Base-by-base conservation (phyloP, 1,284 basidiomycete species). In the Tetrapyrgos nigripes region DNA sequence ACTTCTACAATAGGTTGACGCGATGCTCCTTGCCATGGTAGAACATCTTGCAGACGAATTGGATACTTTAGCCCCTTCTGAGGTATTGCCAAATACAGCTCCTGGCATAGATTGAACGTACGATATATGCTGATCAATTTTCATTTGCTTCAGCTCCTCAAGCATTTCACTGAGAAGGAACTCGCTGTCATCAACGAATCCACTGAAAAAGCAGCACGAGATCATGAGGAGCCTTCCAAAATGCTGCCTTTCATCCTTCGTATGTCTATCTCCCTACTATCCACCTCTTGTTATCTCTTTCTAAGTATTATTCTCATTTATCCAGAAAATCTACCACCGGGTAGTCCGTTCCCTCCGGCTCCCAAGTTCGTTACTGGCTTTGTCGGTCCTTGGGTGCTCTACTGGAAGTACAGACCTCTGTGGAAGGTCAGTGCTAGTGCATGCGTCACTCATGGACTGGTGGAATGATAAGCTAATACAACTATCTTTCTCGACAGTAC, bases 41-140 rank as follows among this genome's bases (percentile, higher is more conserved):
- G 47, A 64, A 26, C 64, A 66, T 53, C 63, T 66, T 13, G 57
- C 64, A 35, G 64, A 66, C 19, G 64, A 66, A 43, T 57, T 66
- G 8, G 61, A 65, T 29, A 46, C 61, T 17, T 52, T 65, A 10
- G 47, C 61, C 51, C 37, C 50, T 33, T 60, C 43, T 17, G 37
- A 37, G 44, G 50, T 62, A n/a, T n/a, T n/a, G n/a, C n/a, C n/a
- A n/a, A n/a, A n/a, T n/a, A n/a, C 35, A 24, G 43, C 10, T n/a
- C 3, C 23, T 10, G 27, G 8, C 13, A 47, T 14, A 40, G 17
- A 29, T 59, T 37, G 26, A 13, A 35, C 44, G n/a, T 10, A n/a
- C n/a, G n/a, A n/a, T n/a, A n/a, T n/a, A 31, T 13, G 23, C 3
- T 1, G 26, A n/a, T n/a, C 26, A 17, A 24, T 27, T 44, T 11